Base-by-base conservation (phyloP, 352 stramenopile genomes). In the Phytophthora brassicae region DNA sequence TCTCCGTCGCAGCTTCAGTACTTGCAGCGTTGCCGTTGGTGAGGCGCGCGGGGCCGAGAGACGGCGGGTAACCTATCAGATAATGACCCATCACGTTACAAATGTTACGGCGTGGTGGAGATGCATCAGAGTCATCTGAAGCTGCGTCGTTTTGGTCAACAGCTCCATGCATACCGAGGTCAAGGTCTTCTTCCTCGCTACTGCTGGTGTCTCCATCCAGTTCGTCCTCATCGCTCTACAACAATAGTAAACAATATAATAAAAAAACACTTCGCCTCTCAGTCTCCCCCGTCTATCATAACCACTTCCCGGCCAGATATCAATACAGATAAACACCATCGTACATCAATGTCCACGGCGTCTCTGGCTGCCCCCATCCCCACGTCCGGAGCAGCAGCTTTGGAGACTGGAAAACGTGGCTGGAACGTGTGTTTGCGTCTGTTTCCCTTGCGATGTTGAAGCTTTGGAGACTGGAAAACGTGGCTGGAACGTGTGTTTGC, bases 11-110 rank as follows among this genome's bases (percentile, higher is more conserved):
- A 35, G 49, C 47, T 48, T 64, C 48, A 16, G 49, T 29, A 50
- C 42, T 70, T 41, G 46, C 44, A 45, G 51, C 44, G 28, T 47
- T 51, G 26, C 45, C 59, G 43, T 64, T 58, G 29, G 57, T 47
- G 13, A 76, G 64, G 35, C 57, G 65, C 46, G 53, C 49, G 16
- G 58, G 42, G 46, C 57, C 61, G 6, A 63, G 57, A 23, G 75
- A 64, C 50, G 77, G 79, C 54, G 72, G 67, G 48, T 74, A 77
- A 86, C 78, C 81, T 88, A 91, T 59, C 67, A 92, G 87, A 73
- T 89, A 90, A 82, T 86, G 74, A 70, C 83, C 84, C 80, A 95
- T 87, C 65, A 94, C 77, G 79, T 87, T 82, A 92, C 87, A 95
- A 70, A 94, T 88, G 77, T 88, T 94, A 85, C 82, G 80, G 59